Evolutionary conservation across 2,329 filamentous ascomycete species (phyloP), one percentile per base, ranked within the genome.

Genomic region (Coniochaeta ligniaria): DNA sequence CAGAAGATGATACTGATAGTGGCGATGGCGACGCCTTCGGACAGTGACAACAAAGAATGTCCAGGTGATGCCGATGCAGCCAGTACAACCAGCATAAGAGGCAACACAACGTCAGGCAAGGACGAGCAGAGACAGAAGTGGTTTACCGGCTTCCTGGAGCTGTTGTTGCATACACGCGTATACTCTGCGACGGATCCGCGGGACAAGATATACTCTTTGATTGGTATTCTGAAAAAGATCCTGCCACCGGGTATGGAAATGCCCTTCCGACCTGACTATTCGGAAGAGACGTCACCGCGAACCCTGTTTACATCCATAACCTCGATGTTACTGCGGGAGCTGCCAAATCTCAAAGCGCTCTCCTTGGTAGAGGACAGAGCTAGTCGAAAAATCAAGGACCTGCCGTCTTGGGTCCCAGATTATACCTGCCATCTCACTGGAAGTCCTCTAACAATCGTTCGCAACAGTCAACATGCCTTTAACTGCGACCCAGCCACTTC

Each of bases 321-420:
- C 4, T 50, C 57, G 20, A 33, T 59, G 43, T 33, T 59, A 1
- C 24, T 50, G 16, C 24, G 28, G 22, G 57, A 52, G n/a, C 41
- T 31, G n/a, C 57, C 57, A 9, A 6, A 26, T 12, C 9, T 59
- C 14, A 26, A 22, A 17, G 16, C 33, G 6, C 57, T 59, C 20
- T 47, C 57, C 5, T 31, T 33, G 28, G 57, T 52, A 2, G 38
- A 58, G 33, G 41, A 59, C 16, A 59, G 33, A 50, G 57, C n/a
- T n/a, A 59, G 41, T 38, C 47, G 38, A 50, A 28, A 33, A 8
- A 35, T 28, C 26, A 16, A n/a, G 7, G 57, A 41, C 16, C 17
- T 50, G 24, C 57, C 57, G 41, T 59, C 57, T 20, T 59, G 57
- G 41, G 57, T 59, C n/a, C 57, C 57, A 1, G 57, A 59, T 47